phyloP scores from a whole-genome alignment of 192 early-diverging fungal species.

The Radiomyces spectabilis region DNA sequence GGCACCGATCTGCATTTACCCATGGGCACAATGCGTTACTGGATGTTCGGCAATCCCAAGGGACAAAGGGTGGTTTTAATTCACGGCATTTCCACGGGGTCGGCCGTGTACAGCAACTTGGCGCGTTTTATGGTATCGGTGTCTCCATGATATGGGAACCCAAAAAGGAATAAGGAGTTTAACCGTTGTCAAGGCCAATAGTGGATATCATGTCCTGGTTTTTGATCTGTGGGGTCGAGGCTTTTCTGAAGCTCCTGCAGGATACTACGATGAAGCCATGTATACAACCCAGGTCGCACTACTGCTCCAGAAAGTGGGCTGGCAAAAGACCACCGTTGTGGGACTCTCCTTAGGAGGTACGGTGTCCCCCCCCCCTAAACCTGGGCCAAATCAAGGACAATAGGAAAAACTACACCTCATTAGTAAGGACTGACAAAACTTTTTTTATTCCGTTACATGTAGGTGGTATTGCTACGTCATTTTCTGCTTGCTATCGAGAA shows the following conservation, averaged over 20 bases:
- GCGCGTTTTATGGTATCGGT: conserved; percentile 11
- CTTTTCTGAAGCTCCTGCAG: conserved; percentile 33
- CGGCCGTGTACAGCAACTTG: not conserved
- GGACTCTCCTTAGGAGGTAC: conserved; percentile 39
- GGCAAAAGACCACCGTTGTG: conserved; percentile 28
- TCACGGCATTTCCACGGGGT: conserved; percentile 31
- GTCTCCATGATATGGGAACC: too few species aligned
- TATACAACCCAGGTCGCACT: conserved; percentile 33
- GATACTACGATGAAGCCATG: conserved; percentile 24
- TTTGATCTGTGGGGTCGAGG: conserved; percentile 46
- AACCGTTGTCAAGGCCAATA: conserved; percentile 25
- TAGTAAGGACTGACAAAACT: too few species aligned
- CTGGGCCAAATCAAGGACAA: too few species aligned
- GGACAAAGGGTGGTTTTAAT: conserved; percentile 33
- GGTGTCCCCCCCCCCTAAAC: too few species aligned
- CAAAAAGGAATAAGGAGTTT: too few species aligned
- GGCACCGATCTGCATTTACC: conserved; percentile 22
- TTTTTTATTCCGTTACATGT: not conserved
- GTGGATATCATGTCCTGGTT: conserved; percentile 32
- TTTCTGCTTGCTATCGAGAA: conserved; percentile 30
- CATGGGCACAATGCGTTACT: conserved; percentile 36
- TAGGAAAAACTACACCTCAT: not conserved
- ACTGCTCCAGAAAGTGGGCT: conserved; percentile 37
- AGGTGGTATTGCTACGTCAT: conserved; percentile 38
- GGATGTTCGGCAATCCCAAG: conserved; percentile 28